phyloP scores from a whole-genome alignment of 352 stramenopile species.

The Globisporangium okanoganense region DNA sequence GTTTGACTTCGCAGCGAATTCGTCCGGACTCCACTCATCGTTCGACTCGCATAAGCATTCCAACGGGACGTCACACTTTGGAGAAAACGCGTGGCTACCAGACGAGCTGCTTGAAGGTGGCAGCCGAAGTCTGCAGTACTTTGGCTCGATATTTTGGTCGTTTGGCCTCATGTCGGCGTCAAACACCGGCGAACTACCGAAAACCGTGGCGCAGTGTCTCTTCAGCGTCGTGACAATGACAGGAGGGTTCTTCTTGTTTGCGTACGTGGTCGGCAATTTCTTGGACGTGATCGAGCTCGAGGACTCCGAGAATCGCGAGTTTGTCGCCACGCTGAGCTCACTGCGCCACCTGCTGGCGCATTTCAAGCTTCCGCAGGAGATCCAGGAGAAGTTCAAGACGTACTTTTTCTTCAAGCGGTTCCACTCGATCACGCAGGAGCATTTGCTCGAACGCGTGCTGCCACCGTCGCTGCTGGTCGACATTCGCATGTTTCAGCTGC shows the following conservation, averaged over 20 bases:
- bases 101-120: conserved; percentile 16
- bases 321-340: conserved; percentile 54
- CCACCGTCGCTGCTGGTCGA: conserved; percentile 55
- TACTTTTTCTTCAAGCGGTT: conserved; percentile 70
- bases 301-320: conserved; percentile 55
- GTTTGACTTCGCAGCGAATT: conserved; percentile 57
- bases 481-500: conserved; percentile 61
- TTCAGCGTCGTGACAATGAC: conserved; percentile 63
- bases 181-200: conserved; percentile 43
- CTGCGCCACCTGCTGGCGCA: conserved; percentile 45
- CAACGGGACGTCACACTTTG: conserved; percentile 18
- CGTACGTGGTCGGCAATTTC: conserved; percentile 59
- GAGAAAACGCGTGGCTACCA: conserved; percentile 29
- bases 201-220: conserved; percentile 40
- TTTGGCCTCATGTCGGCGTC: conserved; percentile 58
- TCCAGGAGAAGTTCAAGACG: conserved; percentile 58
- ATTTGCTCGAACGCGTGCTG: conserved; percentile 47
- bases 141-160: conserved; percentile 47
- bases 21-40: conserved; percentile 30
- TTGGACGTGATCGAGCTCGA: conserved; percentile 52
- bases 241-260: conserved; percentile 54
- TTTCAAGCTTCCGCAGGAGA: conserved; percentile 36
- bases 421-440: conserved; percentile 64
- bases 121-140: conserved; percentile 35
- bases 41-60: neutral